Conservation (phyloP, 768 basidiomycete species). For the Tulasnella sp. region DNA sequence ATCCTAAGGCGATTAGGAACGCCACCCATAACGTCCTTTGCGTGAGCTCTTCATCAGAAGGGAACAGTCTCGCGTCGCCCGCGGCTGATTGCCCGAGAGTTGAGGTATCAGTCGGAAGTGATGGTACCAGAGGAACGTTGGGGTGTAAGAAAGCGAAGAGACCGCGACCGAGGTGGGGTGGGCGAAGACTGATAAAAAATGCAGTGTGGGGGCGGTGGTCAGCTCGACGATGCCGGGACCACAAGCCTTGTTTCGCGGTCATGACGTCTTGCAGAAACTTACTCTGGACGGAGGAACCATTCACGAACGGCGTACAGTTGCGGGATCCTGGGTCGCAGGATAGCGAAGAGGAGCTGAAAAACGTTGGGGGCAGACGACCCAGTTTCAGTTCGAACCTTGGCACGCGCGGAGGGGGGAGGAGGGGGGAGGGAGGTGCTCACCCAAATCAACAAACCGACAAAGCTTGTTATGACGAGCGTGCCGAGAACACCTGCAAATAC, state of each 20-base stretch:
- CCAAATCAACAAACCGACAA: conserved; percentile 64
- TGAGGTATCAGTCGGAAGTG: conserved; percentile 54
- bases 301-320: conserved; percentile 69
- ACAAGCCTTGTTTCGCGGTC: background rate
- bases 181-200: conserved; percentile 53
- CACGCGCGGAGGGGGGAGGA: background rate
- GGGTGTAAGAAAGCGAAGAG: conserved; percentile 70
- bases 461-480: conserved; percentile 54
- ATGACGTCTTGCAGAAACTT: conserved; percentile 38
- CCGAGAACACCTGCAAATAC: conserved; percentile 47
- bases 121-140: conserved; percentile 61
- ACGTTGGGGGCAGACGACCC: background rate
- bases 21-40: conserved; percentile 68
- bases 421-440: conserved; percentile 44
- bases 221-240: background rate
- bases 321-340: conserved; percentile 63
- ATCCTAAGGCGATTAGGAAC: conserved; percentile 59
- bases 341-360: conserved; percentile 59
- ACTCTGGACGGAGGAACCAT: conserved; percentile 74
- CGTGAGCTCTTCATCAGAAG: conserved; percentile 69
- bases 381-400: background rate
- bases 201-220: background rate
- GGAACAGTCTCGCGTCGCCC: conserved; percentile 56
- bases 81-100: conserved; percentile 51
- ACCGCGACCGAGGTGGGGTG: conserved; percentile 54